Conservation (phyloP, 2,329 filamentous ascomycete genomes). For the Curvularia verruculosa region DNA sequence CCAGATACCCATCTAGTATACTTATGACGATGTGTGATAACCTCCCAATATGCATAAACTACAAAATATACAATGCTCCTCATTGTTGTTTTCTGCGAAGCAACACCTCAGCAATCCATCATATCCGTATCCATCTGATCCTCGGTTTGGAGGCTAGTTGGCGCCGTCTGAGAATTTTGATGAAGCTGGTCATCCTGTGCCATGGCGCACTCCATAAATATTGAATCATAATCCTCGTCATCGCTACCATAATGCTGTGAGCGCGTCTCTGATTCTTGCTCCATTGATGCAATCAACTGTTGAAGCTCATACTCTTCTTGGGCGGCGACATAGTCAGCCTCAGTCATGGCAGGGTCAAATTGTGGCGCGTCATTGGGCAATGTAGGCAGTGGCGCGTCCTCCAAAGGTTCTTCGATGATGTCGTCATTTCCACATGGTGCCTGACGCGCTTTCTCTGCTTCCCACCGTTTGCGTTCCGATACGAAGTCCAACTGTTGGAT, state of each 20-base stretch:
- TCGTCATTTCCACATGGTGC: slow-evolving; percentile 44
- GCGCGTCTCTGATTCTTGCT: slow-evolving; percentile 32
- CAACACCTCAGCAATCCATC: slow-evolving; percentile 26
- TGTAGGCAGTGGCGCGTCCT: slow-evolving; percentile 16
- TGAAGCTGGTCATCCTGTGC: slow-evolving; percentile 54
- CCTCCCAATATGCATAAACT: not conserved
- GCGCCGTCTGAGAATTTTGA: slow-evolving; percentile 23
- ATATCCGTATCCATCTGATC: slow-evolving; percentile 50
- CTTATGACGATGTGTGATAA: not conserved
- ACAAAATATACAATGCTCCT: slow-evolving; percentile 1
- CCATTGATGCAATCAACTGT: slow-evolving; percentile 54
- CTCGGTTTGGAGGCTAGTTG: slow-evolving; percentile 18
- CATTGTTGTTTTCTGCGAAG: not conserved
- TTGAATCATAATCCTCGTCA: slow-evolving; percentile 65
- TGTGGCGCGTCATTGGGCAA: slow-evolving; percentile 11
- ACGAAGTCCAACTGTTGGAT: slow-evolving; percentile 57
- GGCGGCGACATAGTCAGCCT: slow-evolving; percentile 48
- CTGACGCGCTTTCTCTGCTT: slow-evolving; percentile 50
- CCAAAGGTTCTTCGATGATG: slow-evolving; percentile 32
- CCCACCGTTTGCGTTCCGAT: slow-evolving; percentile 52
- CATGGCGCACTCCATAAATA: slow-evolving; percentile 66
- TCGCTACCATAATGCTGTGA: slow-evolving; percentile 57
- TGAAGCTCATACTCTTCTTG: slow-evolving; percentile 55
- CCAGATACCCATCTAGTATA: slow-evolving; percentile 34
- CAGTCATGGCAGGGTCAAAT: slow-evolving; percentile 36